Percentiles rank a stretch among this genome's conserved stretches.
phyloP scores from a whole-genome alignment of 164 flowering plant genomes.

The Chloranthus sessilifolius region DNA sequence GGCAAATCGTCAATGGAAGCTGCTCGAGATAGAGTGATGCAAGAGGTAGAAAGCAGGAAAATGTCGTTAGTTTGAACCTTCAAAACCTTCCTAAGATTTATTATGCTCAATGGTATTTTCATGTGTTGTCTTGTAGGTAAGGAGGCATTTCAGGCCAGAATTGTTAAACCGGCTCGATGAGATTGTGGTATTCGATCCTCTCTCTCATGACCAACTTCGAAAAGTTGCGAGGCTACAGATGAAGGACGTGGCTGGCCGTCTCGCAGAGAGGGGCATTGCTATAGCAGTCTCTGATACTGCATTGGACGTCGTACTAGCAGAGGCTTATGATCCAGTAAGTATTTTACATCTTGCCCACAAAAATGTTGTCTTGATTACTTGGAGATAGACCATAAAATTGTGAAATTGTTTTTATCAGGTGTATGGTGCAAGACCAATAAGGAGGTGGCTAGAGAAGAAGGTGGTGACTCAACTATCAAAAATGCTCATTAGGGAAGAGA shows the following conservation, averaged over 20 bases:
- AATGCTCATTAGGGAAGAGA: conserved; percentile 72
- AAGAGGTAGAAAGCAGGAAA: conserved; percentile 35
- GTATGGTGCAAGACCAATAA: conserved; percentile 86
- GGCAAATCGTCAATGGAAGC: conserved; percentile 66
- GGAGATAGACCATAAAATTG: not conserved
- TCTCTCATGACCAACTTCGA: conserved; percentile 70
- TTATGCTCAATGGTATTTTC: too few relatives aligned
- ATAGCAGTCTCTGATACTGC: conserved; percentile 81
- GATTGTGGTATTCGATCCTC: conserved; percentile 82
- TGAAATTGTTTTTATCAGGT: conserved; percentile 30
- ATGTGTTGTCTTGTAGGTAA: conserved; percentile 39
- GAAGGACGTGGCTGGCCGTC: conserved; percentile 75
- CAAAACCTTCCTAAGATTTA: not conserved
- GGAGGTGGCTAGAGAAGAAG: conserved; percentile 86
- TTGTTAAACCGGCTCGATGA: conserved; percentile 83
- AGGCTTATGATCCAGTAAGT: conserved; percentile 86
- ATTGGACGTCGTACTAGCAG: conserved; percentile 53
- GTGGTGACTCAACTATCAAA: conserved; percentile 81
- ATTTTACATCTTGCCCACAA: not conserved
- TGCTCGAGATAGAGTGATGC: conserved; percentile 68
- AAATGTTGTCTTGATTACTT: not conserved
- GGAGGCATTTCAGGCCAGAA: conserved; percentile 77
- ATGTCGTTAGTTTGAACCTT: not conserved
- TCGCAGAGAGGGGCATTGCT: conserved; percentile 84
- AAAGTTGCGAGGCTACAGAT: conserved; percentile 73